These are phyloP conservation scores for Pilasporangium apinafurcum DNA, from an alignment of 352 stramenopile species.

Conservation along the genomic window DNA sequence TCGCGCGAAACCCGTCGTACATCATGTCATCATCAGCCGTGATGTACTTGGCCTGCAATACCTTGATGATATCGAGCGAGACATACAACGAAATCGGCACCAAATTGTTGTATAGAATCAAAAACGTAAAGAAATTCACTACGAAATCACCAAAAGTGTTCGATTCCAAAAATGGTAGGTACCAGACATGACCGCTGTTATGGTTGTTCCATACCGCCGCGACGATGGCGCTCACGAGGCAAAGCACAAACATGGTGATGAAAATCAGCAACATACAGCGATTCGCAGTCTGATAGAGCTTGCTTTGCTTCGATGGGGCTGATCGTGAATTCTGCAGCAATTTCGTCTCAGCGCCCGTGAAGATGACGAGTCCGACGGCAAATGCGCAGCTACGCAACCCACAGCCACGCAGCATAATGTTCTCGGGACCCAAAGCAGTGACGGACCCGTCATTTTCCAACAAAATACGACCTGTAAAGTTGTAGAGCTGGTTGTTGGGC, in stretches of 20 bases:
- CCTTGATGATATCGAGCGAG: slow-evolving; percentile 93
- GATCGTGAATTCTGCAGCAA: slow-evolving; percentile 70
- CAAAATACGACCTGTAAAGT: slow-evolving; percentile 56
- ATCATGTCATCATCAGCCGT: slow-evolving; percentile 58
- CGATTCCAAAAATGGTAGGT: slow-evolving; percentile 33
- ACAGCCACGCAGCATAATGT: slow-evolving; percentile 91
- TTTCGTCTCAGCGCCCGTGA: slow-evolving; percentile 88
- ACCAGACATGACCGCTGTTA: slow-evolving; percentile 36
- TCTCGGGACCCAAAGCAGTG: slow-evolving; percentile 48
- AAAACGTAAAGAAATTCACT: slow-evolving; percentile 87
- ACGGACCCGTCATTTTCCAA: slow-evolving; percentile 18
- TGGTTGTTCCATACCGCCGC: slow-evolving; percentile 24
- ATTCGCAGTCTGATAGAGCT: slow-evolving; percentile 75
- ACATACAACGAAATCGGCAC: slow-evolving; percentile 97
- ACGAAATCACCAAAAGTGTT: slow-evolving; percentile 27
- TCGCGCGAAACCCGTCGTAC: slow-evolving; percentile 59
- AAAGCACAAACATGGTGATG: slow-evolving; percentile 56
- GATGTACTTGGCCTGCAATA: slow-evolving; percentile 72
- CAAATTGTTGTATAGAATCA: slow-evolving; percentile 94
- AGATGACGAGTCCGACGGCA: slow-evolving; percentile 90
- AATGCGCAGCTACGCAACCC: slow-evolving; percentile 93
- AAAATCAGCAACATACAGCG: slow-evolving; percentile 75
- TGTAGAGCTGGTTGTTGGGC: slow-evolving; percentile 75
- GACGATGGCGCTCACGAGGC: slow-evolving; percentile 34
- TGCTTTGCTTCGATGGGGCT: slow-evolving; percentile 84